Evolutionary conservation across 2,329 filamentous ascomycete species (phyloP), one percentile per base, ranked within the genome.

Genomic region (Fusarium sterilihyphosum): DNA sequence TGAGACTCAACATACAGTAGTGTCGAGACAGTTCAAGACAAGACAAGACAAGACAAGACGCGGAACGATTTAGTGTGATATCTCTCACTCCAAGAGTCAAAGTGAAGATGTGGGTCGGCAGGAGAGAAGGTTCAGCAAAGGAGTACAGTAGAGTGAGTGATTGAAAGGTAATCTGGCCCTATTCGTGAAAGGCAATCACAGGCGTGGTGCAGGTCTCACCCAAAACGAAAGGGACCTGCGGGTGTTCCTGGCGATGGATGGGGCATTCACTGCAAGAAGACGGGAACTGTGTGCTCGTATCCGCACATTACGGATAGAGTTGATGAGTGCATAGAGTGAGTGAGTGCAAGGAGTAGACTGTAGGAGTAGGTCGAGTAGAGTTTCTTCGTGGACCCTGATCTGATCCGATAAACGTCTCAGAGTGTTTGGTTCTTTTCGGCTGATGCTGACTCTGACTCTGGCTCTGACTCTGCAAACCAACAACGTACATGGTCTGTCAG

Each of bases 181-280:
- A 68, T 49, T 33, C 33, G 60, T 33, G 61, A 74, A 74, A 69
- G 70, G 74, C 59, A 74, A 77, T 53, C 20, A 65, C 43, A 64
- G 52, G 17, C n/a, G 35, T n/a, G 46, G 53, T 65, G 73, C 68
- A 77, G 73, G 75, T 76, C 73, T 78, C 69, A 74, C 75, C 26
- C 65, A 63, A 71, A 67, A 61, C 64, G 70, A 63, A 58, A 70
- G 26, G 40, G 60, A 58, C 50, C 43, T 56, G 61, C 72, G 53
- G 69, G 49, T 74, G 73, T 74, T 75, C 73, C 73, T 74, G 72
- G 63, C 59, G 41, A 59, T 37, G n/a, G 18, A 35, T 22, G 41
- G 22, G 33, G 31, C 56, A 59, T 26, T 35, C n/a, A 26, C 40
- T 47, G 18, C 24, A 44, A 47, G 29, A 57, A 29, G 14, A 40